Evolutionary conservation across 371 early-diverging fungal genomes (phyloP).

Genomic region (Coemansia sp.): DNA sequence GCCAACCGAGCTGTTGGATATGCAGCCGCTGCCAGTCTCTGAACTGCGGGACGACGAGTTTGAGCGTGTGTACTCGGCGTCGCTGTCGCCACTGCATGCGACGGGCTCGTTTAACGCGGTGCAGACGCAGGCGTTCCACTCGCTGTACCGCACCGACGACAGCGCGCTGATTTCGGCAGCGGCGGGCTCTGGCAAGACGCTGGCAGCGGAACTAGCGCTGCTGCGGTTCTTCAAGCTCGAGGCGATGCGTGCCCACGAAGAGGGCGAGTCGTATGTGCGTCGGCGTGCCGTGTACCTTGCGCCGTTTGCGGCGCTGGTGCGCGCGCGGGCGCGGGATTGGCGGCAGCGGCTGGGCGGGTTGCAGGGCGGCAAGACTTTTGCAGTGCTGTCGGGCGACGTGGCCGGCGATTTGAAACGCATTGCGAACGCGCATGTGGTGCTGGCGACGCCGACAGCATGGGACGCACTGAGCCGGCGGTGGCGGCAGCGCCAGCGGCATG

Average conservation of each 20-base stretch:
- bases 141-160: conserved; percentile 86
- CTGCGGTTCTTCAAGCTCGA: conserved; percentile 76
- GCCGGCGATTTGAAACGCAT: conserved; percentile 86
- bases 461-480: conserved; percentile 96
- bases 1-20: conserved; percentile 91
- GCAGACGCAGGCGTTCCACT: conserved; percentile 94
- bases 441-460: conserved; percentile 98
- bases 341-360: conserved; percentile 64
- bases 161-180: conserved; percentile 97
- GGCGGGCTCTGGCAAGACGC: conserved; percentile 95
- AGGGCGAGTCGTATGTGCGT: conserved; percentile 41
- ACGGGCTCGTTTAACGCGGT: conserved; percentile 83
- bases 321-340: conserved; percentile 79
- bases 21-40: conserved; percentile 81
- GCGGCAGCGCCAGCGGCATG: conserved; percentile 89
- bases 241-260: conserved; percentile 20
- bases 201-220: conserved; percentile 95
- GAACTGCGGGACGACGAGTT: conserved; percentile 71
- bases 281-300: conserved; percentile 88
- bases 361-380: conserved; percentile 77
- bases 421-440: conserved; percentile 85
- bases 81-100: conserved; percentile 48
- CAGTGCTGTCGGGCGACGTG: conserved; percentile 93
- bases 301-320: conserved; percentile 87
- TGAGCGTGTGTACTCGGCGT: conserved; percentile 61